Evolutionary conservation across 768 basidiomycete species (phyloP).

Genomic region (Lentinus brumalis): DNA sequence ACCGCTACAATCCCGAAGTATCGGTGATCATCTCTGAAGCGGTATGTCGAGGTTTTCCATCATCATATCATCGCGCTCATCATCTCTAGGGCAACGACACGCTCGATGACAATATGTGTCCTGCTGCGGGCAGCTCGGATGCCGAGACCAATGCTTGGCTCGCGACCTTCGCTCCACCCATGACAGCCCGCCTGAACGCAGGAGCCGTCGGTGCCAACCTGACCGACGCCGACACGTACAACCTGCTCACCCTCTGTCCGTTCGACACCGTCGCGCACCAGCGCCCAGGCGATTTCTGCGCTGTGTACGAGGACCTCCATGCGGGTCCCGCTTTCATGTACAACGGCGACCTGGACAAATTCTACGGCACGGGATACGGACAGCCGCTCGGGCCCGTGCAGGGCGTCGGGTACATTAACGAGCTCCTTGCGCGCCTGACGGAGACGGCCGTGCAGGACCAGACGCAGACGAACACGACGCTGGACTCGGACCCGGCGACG

Average conservation of each 20-base stretch:
- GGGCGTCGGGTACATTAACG: slow-evolving; percentile 87
- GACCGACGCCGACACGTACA: slow-evolving; percentile 52
- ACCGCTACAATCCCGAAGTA: slow-evolving; percentile 46
- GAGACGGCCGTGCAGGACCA: slow-evolving; percentile 58
- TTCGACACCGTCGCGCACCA: slow-evolving; percentile 67
- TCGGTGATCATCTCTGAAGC: slow-evolving; percentile 62
- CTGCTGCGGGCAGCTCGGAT: slow-evolving; percentile 48
- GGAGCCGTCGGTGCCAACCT: slow-evolving; percentile 66
- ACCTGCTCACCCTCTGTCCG: slow-evolving; percentile 73
- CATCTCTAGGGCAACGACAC: slow-evolving; percentile 52
- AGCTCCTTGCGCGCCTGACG: slow-evolving; percentile 80
- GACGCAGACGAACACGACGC: slow-evolving; percentile 77
- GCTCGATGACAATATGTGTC: slow-evolving; percentile 66
- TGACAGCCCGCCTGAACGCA: slow-evolving; percentile 60
- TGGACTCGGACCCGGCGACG: slow-evolving; percentile 60
- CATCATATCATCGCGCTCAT: background rate
- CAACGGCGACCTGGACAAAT: slow-evolving; percentile 73
- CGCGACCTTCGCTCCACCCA: slow-evolving; percentile 52
- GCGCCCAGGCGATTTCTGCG: slow-evolving; percentile 68
- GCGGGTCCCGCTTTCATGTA: slow-evolving; percentile 74
- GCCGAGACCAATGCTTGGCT: slow-evolving; percentile 53
- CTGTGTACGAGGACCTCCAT: slow-evolving; percentile 52
- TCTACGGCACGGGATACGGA: slow-evolving; percentile 78
- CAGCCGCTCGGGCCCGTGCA: slow-evolving; percentile 71
- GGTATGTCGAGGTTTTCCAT: slow-evolving; percentile 34